Evolutionary conservation across 768 basidiomycete species (phyloP), one percentile per base, ranked within the genome.

Genomic region (Vararia minispora): DNA sequence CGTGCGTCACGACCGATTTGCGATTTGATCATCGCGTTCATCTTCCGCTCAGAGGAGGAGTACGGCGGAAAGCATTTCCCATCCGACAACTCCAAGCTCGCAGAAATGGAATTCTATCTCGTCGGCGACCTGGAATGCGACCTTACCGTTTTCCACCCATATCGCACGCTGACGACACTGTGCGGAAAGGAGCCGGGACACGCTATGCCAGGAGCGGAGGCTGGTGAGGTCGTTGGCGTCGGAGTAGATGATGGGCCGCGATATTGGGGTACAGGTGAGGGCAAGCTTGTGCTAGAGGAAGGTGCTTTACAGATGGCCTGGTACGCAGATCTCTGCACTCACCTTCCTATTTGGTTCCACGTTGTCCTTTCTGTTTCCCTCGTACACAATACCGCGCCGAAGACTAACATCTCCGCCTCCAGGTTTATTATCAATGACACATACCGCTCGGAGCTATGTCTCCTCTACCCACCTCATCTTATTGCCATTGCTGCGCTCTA

Each of bases 101-200:
- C 92, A 3, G 95, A 99, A 58, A 97, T 97, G 92, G 94, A 98
- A 56, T 98, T 98, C 62, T 98, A 94, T 62, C 77, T 98, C 8
- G 80, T 99, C 17, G 89, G 89, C 53, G 92, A 99, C 55, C 72
- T 98, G 20, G 91, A 95, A 57, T 97, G 94, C 52, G 89, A 98
- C 58, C 64, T 99, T 29, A 58, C 80, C 39, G 72, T 97, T 6
- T 97, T 90, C 57, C 95, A 97, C 56, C 94, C 95, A 0, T 99
- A 99, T 59, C 79, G 90, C 36, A 86, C 89, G 0, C 72, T 98
- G 17, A 63, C 84, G 28, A 66, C 82, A 1, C 64, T 95, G 13
- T 85, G 83, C 49, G 79, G 72, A 42, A 74, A 75, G 42, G 76
- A 78, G 27, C 58, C 64, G 29, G 47, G 51, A 4, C 41, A 57